Evolutionary conservation across 768 basidiomycete species (phyloP), one percentile per base, ranked within the genome.

Genomic region (Tricholomella constricta): DNA sequence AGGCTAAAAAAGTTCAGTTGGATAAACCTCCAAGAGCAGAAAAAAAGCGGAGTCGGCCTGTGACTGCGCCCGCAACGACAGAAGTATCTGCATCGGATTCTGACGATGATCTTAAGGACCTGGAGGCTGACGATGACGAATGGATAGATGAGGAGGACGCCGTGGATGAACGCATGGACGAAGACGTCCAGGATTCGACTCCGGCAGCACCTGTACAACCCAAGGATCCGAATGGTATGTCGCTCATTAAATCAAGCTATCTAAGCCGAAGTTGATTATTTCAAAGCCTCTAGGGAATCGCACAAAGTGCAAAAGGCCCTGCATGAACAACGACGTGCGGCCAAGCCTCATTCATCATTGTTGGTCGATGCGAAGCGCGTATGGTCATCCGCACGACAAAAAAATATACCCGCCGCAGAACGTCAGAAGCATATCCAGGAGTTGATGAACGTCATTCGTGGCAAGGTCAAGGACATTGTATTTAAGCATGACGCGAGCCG

Each of bases 401-500:
- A 87, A 69, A 82, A 83, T 43, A 78, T 94, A 34, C 70, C 84
- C 0, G 72, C 85, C 19, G 69, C 81, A 22, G 88, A 95, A 62
- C 83, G 94, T 20, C 83, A 86, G 58, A 83, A 85, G 60, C 84
- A 92, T 44, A 75, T 96, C 52, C 74, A 78, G 41, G 80, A 83
- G 23, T 78, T 98, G 8, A 91, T 93, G 83, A 72, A 75, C 26
- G 78, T 87, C 40, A 84, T 94, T 19, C 82, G 88, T 19, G 93
- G 92, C 4, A 84, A 85, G 59, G 85, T 96, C 38, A 85, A 86
- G 54, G 93, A 94, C 27, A 85, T 96, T 32, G 87, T 90, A 2
- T 81, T 91, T 65, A 96, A 94, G 69, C 94, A 96, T 62, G 93
- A 96, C 68, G 93, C 92, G 7, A 93, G 91, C 62, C 82, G 87